Percentiles rank a stretch among this genome's conserved stretches.
Evolutionary conservation across 2,329 filamentous ascomycete genomes (phyloP).

Genomic region (Pseudocercospora fuligena): DNA sequence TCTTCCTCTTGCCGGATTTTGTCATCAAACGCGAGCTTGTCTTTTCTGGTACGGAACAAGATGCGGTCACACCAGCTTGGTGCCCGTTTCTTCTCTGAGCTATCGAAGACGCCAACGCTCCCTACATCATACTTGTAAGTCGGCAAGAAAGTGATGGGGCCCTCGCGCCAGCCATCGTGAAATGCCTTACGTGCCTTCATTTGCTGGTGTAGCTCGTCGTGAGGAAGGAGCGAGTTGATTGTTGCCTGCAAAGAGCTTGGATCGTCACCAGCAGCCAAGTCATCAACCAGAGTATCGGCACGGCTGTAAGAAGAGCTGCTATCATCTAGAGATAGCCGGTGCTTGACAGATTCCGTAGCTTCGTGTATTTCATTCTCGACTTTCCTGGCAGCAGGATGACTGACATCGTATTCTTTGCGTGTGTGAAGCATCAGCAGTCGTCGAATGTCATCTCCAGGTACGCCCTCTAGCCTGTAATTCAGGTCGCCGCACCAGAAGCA

Average conservation of each 20-base stretch:
- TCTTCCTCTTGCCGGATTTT: conserved; percentile 68
- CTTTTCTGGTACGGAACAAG: conserved; percentile 76
- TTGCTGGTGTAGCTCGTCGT: conserved; percentile 81
- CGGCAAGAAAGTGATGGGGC: conserved; percentile 82
- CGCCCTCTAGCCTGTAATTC: conserved; percentile 87
- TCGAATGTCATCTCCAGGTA: conserved; percentile 89
- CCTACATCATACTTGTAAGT: conserved; percentile 98
- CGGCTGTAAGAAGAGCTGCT: conserved; percentile 25
- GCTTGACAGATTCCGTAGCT: conserved; percentile 34
- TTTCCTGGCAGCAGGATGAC: conserved; percentile 39
- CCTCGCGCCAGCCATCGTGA: conserved; percentile 90
- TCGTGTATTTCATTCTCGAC: conserved; percentile 43
- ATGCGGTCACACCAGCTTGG: conserved; percentile 98
- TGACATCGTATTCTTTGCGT: conserved; percentile 72
- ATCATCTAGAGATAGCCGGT: conserved; percentile 18
- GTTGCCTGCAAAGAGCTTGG: conserved; percentile 88
- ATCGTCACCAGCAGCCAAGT: conserved; percentile 65
- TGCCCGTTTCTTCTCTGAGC: conserved; percentile 88
- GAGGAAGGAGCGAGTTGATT: conserved; percentile 80
- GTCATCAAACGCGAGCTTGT: conserved; percentile 67
- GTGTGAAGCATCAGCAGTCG: conserved; percentile 82
- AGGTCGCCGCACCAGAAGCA: conserved; percentile 96
- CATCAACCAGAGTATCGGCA: conserved; percentile 32
- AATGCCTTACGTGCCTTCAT: conserved; percentile 80
- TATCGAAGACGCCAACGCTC: conserved; percentile 90